Evolutionary conservation across 2,329 filamentous ascomycete genomes (phyloP), one percentile per base, ranked within the genome.

Genomic region (Sphaceloma murrayae): DNA sequence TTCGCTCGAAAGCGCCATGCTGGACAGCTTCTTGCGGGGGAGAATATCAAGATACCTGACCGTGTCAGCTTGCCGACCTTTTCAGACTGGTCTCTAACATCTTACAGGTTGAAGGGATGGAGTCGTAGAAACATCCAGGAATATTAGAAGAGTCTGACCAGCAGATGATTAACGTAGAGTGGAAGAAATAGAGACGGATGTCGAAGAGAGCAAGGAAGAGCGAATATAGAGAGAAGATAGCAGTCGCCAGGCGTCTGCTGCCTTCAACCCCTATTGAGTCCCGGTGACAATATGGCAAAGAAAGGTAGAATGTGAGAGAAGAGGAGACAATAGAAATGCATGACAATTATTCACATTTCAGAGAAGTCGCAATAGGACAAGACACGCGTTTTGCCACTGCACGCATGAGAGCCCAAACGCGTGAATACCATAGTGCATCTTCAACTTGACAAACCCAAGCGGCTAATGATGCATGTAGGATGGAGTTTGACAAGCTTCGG

Each of bases 1-100:
- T 52, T 70, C 67, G 38, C 61, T 59, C 47, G 67, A 68, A 49
- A 70, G 61, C 45, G 66, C 58, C 61, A 65, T 65, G 43, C 52
- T 59, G 48, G 47, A 31, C 14, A 44, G 43, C 22, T 53, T 51
- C 27, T 53, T 11, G 46, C 46, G 29, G 31, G 14, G 30, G 16
- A 30, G 14, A 19, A 43, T 4, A 45, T 45, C 32, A 51, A 45
- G 30, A 33, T 43, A 33, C 51, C 48, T 46, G 22, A 7, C 36
- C 46, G 29, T 8, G 38, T 48, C 13, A 46, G 47, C 33, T 45
- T 34, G 34, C 50, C 45, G 48, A 21, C 48, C 36, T 13, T 36
- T 39, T 45, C 57, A 53, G 48, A 55, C 49, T 11, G 55, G 54
- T 8, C 58, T 34, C 45, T 33, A 24, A 46, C 42, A n/a, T n/a